Conservation (phyloP, 768 basidiomycete species). For the Galerina marginata region DNA sequence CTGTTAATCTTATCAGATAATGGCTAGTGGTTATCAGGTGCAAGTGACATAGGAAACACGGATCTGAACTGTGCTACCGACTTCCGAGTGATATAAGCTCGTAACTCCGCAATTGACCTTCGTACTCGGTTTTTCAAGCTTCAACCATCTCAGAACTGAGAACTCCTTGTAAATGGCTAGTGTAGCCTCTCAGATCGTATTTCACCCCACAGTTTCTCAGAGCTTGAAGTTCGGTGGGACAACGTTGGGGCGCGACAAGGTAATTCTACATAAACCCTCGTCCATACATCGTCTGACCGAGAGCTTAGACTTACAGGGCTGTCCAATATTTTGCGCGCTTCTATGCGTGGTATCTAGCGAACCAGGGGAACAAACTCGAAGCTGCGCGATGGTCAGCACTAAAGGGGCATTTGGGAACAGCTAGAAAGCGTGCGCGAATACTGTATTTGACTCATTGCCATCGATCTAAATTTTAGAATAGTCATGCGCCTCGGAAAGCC, state of each 20-base stretch:
- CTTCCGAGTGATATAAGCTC: background rate
- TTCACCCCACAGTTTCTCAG: slow-evolving; percentile 83
- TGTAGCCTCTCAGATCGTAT: slow-evolving; percentile 75
- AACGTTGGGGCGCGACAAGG: slow-evolving; percentile 93
- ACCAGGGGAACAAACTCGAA: slow-evolving; percentile 69
- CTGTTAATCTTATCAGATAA: slow-evolving; percentile 14
- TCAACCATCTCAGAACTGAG: background rate
- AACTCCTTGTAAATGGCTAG: slow-evolving; percentile 42
- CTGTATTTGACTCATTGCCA: background rate
- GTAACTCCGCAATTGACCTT: background rate
- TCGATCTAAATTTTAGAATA: slow-evolving; percentile 32
- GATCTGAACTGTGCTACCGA: slow-evolving; percentile 8
- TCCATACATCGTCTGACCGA: background rate
- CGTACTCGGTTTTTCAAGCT: slow-evolving; percentile 2
- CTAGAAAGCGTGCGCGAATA: slow-evolving; percentile 74
- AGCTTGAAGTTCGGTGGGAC: slow-evolving; percentile 79
- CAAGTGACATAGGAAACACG: slow-evolving; percentile 22
- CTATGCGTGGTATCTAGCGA: slow-evolving; percentile 81
- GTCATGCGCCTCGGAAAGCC: slow-evolving; percentile 95
- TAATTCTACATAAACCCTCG: slow-evolving; percentile 27
- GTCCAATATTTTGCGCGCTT: slow-evolving; percentile 92
- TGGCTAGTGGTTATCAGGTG: slow-evolving; percentile 23
- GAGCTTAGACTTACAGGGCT: slow-evolving; percentile 77
- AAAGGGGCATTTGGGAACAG: slow-evolving; percentile 83
- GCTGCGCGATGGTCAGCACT: slow-evolving; percentile 83